A percentile compares a stretch with the other conserved stretches of the same genome.
These are phyloP conservation scores for Aristolochia californica DNA, from an alignment of 164 flowering plant genomes.

Conservation along the genomic window DNA sequence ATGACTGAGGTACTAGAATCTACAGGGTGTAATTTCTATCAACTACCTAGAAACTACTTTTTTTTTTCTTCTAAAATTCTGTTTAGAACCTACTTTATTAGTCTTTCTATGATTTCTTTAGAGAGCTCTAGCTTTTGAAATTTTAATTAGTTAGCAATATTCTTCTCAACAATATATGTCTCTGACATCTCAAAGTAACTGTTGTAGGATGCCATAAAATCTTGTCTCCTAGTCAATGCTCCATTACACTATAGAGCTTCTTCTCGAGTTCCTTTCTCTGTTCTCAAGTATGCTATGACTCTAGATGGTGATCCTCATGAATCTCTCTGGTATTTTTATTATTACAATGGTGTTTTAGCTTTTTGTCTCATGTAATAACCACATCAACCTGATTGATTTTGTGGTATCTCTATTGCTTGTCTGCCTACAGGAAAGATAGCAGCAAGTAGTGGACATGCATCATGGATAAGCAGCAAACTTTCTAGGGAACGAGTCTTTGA, in stretches of 20 bases:
- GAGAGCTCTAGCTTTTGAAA: too few relatives aligned
- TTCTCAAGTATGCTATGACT: conserved; percentile 96
- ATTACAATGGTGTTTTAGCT: not conserved
- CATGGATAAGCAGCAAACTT: conserved; percentile 85
- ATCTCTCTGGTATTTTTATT: too few relatives aligned
- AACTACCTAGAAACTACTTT: too few relatives aligned
- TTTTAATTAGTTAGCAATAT: too few relatives aligned
- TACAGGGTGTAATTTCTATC: not conserved
- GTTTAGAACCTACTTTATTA: too few relatives aligned
- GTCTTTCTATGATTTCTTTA: too few relatives aligned
- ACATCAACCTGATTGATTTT: not conserved
- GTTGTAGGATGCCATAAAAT: conserved; percentile 71
- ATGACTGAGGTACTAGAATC: conserved; percentile 41
- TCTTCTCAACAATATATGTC: not conserved
- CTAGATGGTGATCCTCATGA: conserved; percentile 63
- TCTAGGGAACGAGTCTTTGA: conserved; percentile 78
- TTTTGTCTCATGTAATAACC: not conserved
- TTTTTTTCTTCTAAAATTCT: too few relatives aligned
- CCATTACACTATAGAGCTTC: conserved; percentile 86
- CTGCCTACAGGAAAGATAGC: conserved; percentile 77
- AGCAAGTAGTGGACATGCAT: conserved; percentile 86
- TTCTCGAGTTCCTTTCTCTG: conserved; percentile 79
- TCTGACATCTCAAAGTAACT: not conserved
- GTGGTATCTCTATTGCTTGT: not conserved
- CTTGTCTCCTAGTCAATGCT: conserved; percentile 80